A percentile compares a stretch with the other conserved stretches of the same genome.
Evolutionary conservation across 345 rosid species (phyloP).

Genomic region (Eucalyptus leucophloia): DNA sequence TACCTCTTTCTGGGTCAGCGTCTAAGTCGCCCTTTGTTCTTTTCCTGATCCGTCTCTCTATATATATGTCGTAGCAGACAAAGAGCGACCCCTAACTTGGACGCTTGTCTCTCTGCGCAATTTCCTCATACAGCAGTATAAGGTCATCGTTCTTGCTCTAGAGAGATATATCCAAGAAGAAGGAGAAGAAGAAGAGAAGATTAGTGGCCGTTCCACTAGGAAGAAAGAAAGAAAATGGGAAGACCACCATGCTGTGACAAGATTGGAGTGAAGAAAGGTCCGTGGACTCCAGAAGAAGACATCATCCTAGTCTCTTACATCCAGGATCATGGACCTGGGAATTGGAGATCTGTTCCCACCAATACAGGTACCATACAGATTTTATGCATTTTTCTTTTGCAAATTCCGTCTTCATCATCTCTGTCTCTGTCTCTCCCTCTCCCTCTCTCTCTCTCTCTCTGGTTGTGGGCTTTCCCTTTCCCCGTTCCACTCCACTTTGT

Average conservation of each 20-base stretch:
- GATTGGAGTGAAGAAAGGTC: constrained; percentile 89
- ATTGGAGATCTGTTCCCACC: constrained; percentile 86
- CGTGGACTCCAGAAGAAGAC: constrained; percentile 99
- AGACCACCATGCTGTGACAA: constrained; percentile 90
- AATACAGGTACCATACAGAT: constrained; percentile 40
- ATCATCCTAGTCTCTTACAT: constrained; percentile 80
- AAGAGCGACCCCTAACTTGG: neutral
- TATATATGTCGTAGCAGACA: neutral
- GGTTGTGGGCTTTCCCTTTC: neutral
- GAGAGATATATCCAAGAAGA: neutral
- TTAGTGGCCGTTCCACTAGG: neutral
- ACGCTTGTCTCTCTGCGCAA: neutral
- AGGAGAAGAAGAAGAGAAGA: neutral
- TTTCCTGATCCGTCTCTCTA: neutral
- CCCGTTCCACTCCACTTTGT: neutral
- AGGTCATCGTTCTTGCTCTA: neutral
- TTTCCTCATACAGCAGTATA: neutral
- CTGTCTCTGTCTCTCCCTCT: neutral
- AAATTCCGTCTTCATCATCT: neutral
- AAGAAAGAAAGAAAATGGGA: constrained; percentile 30
- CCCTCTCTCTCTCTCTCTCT: neutral
- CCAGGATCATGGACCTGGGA: constrained; percentile 93
- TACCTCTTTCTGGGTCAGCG: constrained; percentile 16
- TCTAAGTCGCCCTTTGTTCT: neutral
- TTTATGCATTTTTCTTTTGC: neutral